phyloP scores from a whole-genome alignment of 306 rosid genomes.

The Cicer yamashitae region DNA sequence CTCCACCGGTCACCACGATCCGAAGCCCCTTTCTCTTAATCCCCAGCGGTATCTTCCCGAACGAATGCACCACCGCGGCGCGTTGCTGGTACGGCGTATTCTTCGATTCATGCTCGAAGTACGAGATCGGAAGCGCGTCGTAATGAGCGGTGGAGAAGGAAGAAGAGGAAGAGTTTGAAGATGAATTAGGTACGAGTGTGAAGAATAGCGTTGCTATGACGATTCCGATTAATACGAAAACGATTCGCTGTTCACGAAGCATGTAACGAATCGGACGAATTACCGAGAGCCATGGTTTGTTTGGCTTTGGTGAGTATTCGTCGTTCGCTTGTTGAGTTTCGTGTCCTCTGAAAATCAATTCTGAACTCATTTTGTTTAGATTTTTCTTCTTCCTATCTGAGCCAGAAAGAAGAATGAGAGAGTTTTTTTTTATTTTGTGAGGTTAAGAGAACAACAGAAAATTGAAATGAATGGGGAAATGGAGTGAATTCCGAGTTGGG shows the following conservation, averaged over 20 bases:
- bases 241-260: slow-evolving; percentile 85
- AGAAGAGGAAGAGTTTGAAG: slow-evolving; percentile 50
- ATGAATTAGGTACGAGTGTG: slow-evolving; percentile 56
- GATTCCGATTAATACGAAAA: slow-evolving; percentile 80
- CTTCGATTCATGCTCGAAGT: slow-evolving; percentile 47
- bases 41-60: slow-evolving; percentile 85
- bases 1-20: slow-evolving; percentile 95
- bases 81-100: slow-evolving; percentile 26
- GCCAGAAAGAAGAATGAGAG: not conserved
- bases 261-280: slow-evolving; percentile 76
- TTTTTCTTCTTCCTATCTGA: not conserved
- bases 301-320: slow-evolving; percentile 70
- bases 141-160: slow-evolving; percentile 43
- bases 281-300: slow-evolving; percentile 75
- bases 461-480: not conserved
- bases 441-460: not conserved
- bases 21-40: slow-evolving; percentile 81
- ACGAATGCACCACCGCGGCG: slow-evolving; percentile 50
- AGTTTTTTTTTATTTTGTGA: not conserved
- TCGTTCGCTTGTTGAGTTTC: slow-evolving; percentile 67
- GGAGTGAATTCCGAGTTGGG: slow-evolving; percentile 39
- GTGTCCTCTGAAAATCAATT: slow-evolving; percentile 82
- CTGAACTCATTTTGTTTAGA: slow-evolving; percentile 53
- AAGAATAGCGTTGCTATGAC: slow-evolving; percentile 70
- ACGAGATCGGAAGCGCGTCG: slow-evolving; percentile 49